Base-by-base conservation (phyloP, 139 green algal species). In the Chlorella sp. region DNA sequence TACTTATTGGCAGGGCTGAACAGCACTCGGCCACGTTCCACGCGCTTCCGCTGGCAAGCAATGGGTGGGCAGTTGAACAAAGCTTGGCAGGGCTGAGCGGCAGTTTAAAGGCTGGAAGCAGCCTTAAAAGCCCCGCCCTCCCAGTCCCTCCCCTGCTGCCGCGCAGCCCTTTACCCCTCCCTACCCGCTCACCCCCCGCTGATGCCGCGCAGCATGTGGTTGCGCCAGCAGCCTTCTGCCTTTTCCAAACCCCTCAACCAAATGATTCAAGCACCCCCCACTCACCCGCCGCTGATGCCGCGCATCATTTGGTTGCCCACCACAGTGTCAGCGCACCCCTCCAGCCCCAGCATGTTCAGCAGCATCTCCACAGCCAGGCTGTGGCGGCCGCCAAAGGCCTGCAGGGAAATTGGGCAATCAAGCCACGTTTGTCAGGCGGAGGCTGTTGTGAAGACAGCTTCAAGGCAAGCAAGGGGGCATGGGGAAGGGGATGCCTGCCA, bases 151-250 rank as follows among this genome's bases (percentile, higher is more conserved):
- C n/a, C n/a, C n/a, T n/a, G n/a, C n/a, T n/a, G n/a, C n/a, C n/a
- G n/a, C n/a, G n/a, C 64, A 73, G 64, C 21, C 5, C 11, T 73
- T 3, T 14, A 14, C 64, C 21, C 21, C 76, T 21, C 34, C 24
- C n/a, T 34, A 28, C 76, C 30, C 57, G 60, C 68, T 81, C 84
- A 81, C 84, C 92, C 93, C 34, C 93, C 93, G 34, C 82, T 92
- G 80, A 96, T 87, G 68, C 93, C 93, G 7, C 93, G 92, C 81
- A 96, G 18, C 90, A 96, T 94, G 5, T 85, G 80, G 85, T 96
- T 94, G 26, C 93, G n/a, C 2, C 76, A 82, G 18, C 76, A 32
- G 36, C 37, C 76, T 2, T 28, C 76, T n/a, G 1, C 73, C 73
- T 14, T 42, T 19, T n/a, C 32, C n/a, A 39, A 80, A 57, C 48